These are phyloP conservation scores for Hepatocystis sp. DNA, from an alignment of 169 alveolate genomes.

Conservation along the genomic window DNA sequence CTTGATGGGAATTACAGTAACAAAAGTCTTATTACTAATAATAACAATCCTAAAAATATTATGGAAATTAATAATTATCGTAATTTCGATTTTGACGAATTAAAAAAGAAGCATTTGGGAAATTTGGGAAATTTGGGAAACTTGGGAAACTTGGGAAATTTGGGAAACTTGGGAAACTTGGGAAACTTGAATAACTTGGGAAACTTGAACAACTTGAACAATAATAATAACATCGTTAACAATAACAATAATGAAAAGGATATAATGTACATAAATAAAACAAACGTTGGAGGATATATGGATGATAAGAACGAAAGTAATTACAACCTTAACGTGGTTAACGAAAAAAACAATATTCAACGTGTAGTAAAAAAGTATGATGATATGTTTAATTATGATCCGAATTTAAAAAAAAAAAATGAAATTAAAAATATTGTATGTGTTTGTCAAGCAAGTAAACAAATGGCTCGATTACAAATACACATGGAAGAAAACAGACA, in stretches of 20 bases:
- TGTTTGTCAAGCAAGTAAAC: slow-evolving; percentile 74
- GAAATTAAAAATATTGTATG: slow-evolving; percentile 66
- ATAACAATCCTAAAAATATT: too few relatives aligned
- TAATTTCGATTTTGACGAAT: too few relatives aligned
- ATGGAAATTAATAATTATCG: too few relatives aligned
- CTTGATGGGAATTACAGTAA: neutral
- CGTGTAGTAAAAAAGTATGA: slow-evolving; percentile 33
- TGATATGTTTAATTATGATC: slow-evolving; percentile 34
- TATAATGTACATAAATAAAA: slow-evolving; percentile 4
- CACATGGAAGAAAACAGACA: slow-evolving; percentile 71
- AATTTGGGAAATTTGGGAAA: slow-evolving; percentile 23
- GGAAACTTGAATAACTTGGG: slow-evolving; percentile 41
- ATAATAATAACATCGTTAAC: too few relatives aligned
- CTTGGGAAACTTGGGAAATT: slow-evolving; percentile 15
- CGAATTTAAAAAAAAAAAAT: slow-evolving; percentile 37
- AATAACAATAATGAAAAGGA: slow-evolving; percentile 19
- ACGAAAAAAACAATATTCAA: slow-evolving; percentile 32
- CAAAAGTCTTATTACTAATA: neutral
- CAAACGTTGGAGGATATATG: neutral
- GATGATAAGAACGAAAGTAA: slow-evolving; percentile 37
- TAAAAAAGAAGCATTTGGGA: too few relatives aligned
- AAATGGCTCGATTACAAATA: slow-evolving; percentile 71
- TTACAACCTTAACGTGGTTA: slow-evolving; percentile 9
- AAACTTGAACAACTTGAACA: slow-evolving; percentile 33
- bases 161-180: slow-evolving; percentile 17